Percentiles rank a stretch among this genome's conserved stretches.
phyloP scores from a whole-genome alignment of 495 filamentous ascomycete species.

The Bryoglossum gracile region DNA sequence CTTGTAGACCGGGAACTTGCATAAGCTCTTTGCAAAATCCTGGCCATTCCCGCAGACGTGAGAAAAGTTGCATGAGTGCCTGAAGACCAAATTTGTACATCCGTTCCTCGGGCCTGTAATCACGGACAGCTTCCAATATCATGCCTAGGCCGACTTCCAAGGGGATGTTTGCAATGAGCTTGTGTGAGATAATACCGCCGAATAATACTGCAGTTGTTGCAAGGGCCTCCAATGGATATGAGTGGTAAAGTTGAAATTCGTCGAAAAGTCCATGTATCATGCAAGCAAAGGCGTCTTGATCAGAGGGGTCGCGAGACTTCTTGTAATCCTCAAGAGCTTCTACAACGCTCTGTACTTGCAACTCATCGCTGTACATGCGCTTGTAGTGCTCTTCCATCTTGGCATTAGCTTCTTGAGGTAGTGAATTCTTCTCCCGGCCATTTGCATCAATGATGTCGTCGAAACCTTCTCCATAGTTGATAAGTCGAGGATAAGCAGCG shows the following conservation, averaged over 20 bases:
- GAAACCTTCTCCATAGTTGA: slow-evolving; percentile 89
- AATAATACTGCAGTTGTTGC: slow-evolving; percentile 95
- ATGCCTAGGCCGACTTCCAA: slow-evolving; percentile 88
- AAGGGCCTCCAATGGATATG: slow-evolving; percentile 88
- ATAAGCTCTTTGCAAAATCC: slow-evolving; percentile 78
- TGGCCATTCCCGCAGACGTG: slow-evolving; percentile 83
- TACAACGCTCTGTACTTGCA: slow-evolving; percentile 73
- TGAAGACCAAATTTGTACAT: slow-evolving; percentile 99
- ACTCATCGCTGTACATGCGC: slow-evolving; percentile 86
- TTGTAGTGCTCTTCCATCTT: slow-evolving; percentile 97
- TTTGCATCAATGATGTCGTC: slow-evolving; percentile 86
- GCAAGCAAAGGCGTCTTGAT: slow-evolving; percentile 92
- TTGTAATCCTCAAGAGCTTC: slow-evolving; percentile 78
- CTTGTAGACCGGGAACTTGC: slow-evolving; percentile 70
- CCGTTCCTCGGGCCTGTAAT: slow-evolving; percentile 67
- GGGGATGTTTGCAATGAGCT: slow-evolving; percentile 80
- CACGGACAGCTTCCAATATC: slow-evolving; percentile 89
- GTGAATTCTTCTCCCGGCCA: slow-evolving; percentile 65
- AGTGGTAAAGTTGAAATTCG: slow-evolving; percentile 89
- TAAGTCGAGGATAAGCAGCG: slow-evolving; percentile 86
- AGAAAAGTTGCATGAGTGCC: slow-evolving; percentile 78
- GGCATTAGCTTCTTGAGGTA: slow-evolving; percentile 70
- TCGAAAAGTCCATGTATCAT: slow-evolving; percentile 99
- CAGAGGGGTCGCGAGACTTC: slow-evolving; percentile 67
- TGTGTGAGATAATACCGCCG: slow-evolving; percentile 90